Conservation (phyloP, 345 rosid genomes). For the Erodium maritimum region DNA sequence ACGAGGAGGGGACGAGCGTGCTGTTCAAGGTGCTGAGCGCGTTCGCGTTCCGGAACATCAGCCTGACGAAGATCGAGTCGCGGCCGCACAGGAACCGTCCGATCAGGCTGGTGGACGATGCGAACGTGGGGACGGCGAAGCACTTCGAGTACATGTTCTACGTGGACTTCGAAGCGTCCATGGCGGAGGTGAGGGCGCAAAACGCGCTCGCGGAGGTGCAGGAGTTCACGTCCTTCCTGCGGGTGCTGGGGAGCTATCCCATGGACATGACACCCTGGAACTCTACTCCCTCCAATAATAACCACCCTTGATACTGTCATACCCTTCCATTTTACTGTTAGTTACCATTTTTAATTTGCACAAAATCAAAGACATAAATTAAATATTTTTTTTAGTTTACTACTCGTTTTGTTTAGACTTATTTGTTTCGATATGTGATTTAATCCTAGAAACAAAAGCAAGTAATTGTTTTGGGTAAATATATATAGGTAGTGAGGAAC, state of each 20-base stretch:
- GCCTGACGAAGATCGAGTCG: slow-evolving; percentile 32
- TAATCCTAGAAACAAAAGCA: too few relatives aligned
- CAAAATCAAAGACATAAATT: too few relatives aligned
- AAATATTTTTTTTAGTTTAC: too few relatives aligned
- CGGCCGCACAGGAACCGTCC: slow-evolving; percentile 46
- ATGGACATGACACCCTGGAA: slow-evolving; percentile 86
- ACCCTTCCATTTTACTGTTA: too few relatives aligned
- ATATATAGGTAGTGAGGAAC: too few relatives aligned
- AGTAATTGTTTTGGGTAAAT: too few relatives aligned
- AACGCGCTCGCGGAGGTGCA: slow-evolving; percentile 77
- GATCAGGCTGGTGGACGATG: slow-evolving; percentile 52
- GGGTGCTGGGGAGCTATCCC: slow-evolving; percentile 83
- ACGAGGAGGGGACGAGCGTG: slow-evolving; percentile 73
- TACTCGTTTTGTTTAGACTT: too few relatives aligned
- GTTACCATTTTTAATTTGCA: too few relatives aligned
- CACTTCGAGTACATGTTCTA: slow-evolving; percentile 71
- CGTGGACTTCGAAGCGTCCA: slow-evolving; percentile 73
- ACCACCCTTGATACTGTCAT: too few relatives aligned
- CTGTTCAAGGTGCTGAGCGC: slow-evolving; percentile 73
- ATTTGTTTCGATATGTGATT: too few relatives aligned
- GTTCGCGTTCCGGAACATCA: slow-evolving; percentile 74
- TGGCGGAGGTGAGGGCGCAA: slow-evolving; percentile 77
- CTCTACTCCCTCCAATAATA: too few relatives aligned
- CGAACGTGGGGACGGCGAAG: slow-evolving; percentile 8
- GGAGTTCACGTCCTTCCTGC: slow-evolving; percentile 74